Evolutionary conservation across 345 rosid species (phyloP).

Genomic region (Boechera divaricarpa): DNA sequence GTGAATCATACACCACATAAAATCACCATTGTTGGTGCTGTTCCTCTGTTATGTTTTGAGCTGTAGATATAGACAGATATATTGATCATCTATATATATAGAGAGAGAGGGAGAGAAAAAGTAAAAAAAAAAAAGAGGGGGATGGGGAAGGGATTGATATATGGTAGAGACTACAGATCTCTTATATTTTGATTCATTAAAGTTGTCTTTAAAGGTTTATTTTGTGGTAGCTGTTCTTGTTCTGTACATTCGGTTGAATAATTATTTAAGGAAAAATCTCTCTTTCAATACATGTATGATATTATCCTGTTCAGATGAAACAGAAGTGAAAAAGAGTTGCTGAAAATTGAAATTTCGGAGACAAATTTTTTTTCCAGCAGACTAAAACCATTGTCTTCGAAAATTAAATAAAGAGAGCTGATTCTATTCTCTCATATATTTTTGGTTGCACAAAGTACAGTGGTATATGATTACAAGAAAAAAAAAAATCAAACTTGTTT

Average conservation of each 20-base stretch:
- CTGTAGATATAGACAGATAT: slow-evolving; percentile 44
- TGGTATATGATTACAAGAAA: slow-evolving; percentile 27
- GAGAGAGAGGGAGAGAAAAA: background rate
- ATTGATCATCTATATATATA: slow-evolving; percentile 39
- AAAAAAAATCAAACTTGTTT: slow-evolving; percentile 17
- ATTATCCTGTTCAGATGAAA: background rate
- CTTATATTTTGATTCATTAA: slow-evolving; percentile 34
- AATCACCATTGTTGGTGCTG: slow-evolving; percentile 28
- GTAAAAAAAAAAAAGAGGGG: background rate
- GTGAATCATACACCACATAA: slow-evolving; percentile 26
- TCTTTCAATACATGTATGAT: background rate
- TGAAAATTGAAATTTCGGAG: background rate
- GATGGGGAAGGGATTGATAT: slow-evolving; percentile 32
- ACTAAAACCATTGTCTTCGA: background rate
- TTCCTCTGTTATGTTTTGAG: slow-evolving; percentile 34
- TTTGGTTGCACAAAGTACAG: background rate
- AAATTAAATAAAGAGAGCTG: background rate
- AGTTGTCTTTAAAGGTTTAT: slow-evolving; percentile 9
- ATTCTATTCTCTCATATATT: background rate
- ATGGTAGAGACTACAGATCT: slow-evolving; percentile 35
- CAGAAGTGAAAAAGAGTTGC: background rate
- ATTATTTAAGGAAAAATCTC: slow-evolving; percentile 14
- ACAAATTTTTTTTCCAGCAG: background rate
- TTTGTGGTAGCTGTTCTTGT: slow-evolving; percentile 30
- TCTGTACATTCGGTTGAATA: slow-evolving; percentile 34